Evolutionary conservation across 2,329 filamentous ascomycete species (phyloP).

Genomic region (Talaromyces sp.): DNA sequence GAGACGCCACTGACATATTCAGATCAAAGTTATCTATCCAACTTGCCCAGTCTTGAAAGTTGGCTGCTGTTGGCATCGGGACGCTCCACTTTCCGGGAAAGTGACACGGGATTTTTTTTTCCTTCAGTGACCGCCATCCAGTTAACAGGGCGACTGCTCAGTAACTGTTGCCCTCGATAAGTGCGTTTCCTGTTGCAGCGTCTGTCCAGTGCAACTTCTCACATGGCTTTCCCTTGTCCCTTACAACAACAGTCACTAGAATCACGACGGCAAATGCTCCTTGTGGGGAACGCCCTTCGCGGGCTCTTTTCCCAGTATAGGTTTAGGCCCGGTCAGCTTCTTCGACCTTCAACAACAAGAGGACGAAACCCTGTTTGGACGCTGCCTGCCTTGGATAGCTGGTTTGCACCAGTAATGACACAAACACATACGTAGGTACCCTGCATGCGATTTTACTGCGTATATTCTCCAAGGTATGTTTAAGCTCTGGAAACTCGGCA

Average conservation of each 20-base stretch:
- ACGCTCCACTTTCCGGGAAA: background rate
- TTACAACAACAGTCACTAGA: background rate
- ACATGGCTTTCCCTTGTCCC: background rate
- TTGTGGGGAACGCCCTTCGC: background rate
- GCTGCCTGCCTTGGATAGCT: background rate
- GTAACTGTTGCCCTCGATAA: background rate
- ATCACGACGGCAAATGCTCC: background rate
- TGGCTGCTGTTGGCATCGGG: background rate
- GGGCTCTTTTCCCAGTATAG: background rate
- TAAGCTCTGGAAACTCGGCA: background rate
- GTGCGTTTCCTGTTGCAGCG: too few species aligned
- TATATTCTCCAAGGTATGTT: background rate
- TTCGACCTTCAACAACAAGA: background rate
- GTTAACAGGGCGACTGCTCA: background rate
- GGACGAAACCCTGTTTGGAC: too few species aligned
- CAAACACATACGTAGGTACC: background rate
- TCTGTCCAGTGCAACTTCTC: background rate
- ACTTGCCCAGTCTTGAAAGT: background rate
- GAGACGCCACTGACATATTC: background rate
- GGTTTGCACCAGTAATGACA: too few species aligned
- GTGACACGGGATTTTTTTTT: background rate
- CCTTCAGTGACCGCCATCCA: background rate
- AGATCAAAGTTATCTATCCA: background rate
- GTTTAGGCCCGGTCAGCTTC: background rate
- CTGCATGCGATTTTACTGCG: too few species aligned